Evolutionary conservation across 2,329 filamentous ascomycete species (phyloP).

Genomic region (Aureobasidium musti): DNA sequence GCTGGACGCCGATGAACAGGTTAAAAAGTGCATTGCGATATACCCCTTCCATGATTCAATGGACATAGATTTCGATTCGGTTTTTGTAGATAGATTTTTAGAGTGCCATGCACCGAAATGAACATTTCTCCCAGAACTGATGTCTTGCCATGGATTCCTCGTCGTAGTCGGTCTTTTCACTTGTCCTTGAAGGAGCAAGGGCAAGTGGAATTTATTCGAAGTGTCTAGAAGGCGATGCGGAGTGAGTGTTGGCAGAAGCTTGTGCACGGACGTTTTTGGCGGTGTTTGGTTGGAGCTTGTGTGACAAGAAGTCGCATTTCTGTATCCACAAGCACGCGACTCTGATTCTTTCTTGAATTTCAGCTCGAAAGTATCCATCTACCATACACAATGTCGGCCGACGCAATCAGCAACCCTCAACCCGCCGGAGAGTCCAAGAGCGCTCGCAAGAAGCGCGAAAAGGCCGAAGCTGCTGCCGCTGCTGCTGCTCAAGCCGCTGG

Average conservation of each 20-base stretch:
- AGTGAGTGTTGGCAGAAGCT: background rate
- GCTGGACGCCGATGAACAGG: conserved; percentile 23
- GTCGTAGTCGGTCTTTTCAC: background rate
- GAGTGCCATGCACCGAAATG: conserved; percentile 12
- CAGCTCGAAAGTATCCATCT: background rate
- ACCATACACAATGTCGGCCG: conserved; percentile 60
- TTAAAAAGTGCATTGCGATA: conserved; percentile 19
- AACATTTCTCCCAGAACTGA: background rate
- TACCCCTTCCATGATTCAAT: conserved; percentile 26
- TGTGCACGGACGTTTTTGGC: background rate
- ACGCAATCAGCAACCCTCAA: conserved; percentile 64
- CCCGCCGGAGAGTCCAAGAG: conserved; percentile 59
- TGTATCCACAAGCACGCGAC: conserved; percentile 19
- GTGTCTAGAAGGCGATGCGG: background rate
- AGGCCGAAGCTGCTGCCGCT: conserved; percentile 43
- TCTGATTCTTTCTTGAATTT: conserved; percentile 13
- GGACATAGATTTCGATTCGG: conserved; percentile 28
- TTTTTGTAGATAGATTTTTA: conserved; percentile 24
- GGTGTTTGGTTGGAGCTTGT: conserved; percentile 14
- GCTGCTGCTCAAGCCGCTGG: conserved; percentile 39
- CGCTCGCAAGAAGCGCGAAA: conserved; percentile 57
- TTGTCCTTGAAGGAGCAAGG: background rate
- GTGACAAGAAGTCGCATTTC: conserved; percentile 14
- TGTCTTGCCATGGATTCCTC: background rate
- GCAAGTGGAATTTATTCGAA: background rate